These are phyloP conservation scores for Corchorus olitorius DNA, from an alignment of 345 rosid genomes.

Conservation along the genomic window DNA sequence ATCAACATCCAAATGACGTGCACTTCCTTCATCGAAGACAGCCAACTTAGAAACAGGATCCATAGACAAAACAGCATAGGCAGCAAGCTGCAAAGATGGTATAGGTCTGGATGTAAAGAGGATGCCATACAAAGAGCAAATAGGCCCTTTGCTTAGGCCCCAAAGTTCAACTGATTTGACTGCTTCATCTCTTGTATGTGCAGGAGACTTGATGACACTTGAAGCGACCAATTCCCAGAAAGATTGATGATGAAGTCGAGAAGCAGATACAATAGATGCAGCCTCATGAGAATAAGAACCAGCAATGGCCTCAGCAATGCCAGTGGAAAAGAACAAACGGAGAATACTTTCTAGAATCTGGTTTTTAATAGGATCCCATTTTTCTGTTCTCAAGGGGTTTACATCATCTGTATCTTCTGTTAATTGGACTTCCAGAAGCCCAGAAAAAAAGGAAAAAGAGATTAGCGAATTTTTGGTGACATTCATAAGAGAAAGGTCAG, in stretches of 20 bases:
- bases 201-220: slow-evolving; percentile 60
- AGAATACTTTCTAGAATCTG: slow-evolving; percentile 79
- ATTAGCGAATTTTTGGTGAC: slow-evolving; percentile 68
- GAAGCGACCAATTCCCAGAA: slow-evolving; percentile 88
- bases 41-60: slow-evolving; percentile 75
- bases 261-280: slow-evolving; percentile 62
- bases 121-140: slow-evolving; percentile 77
- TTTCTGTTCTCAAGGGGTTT: slow-evolving; percentile 39
- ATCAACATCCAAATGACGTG: slow-evolving; percentile 35
- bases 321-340: slow-evolving; percentile 86
- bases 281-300: slow-evolving; percentile 59
- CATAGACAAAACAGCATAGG: slow-evolving; percentile 77
- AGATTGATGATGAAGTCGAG: slow-evolving; percentile 52
- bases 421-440: slow-evolving; percentile 36
- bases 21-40: slow-evolving; percentile 53
- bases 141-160: slow-evolving; percentile 84
- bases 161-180: slow-evolving; percentile 84
- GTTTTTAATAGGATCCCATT: slow-evolving; percentile 60
- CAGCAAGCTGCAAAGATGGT: slow-evolving; percentile 75
- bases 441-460: slow-evolving; percentile 59
- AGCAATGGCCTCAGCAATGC: slow-evolving; percentile 86
- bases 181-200: slow-evolving; percentile 73
- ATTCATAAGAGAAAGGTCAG: slow-evolving; percentile 52
- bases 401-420: slow-evolving; percentile 37
- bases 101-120: slow-evolving; percentile 72